Percentiles rank a stretch among this genome's conserved stretches.
Conservation (phyloP, 345 rosid species). For the Kernera saxatilis region DNA sequence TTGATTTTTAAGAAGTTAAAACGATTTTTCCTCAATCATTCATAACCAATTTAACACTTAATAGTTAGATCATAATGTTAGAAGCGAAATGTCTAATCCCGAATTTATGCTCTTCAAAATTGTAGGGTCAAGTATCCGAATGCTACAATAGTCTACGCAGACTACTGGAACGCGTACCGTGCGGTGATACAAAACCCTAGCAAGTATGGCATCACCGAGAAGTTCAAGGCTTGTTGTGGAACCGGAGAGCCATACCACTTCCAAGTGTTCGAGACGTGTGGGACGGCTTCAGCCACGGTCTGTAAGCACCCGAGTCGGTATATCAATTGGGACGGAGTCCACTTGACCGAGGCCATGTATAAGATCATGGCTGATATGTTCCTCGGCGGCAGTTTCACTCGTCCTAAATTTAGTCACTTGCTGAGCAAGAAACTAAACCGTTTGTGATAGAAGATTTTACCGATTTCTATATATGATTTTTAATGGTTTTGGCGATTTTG, state of each 20-base stretch:
- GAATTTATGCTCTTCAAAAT: neutral
- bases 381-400: slow-evolving; percentile 46
- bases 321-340: slow-evolving; percentile 98
- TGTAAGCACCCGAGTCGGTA: slow-evolving; percentile 54
- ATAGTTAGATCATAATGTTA: no score
- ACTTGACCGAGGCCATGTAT: slow-evolving; percentile 86
- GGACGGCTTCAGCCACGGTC: slow-evolving; percentile 36
- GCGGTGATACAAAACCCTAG: slow-evolving; percentile 43
- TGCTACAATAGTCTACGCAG: slow-evolving; percentile 58
- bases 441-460: neutral
- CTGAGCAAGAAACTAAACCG: slow-evolving; percentile 36
- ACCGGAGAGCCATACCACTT: slow-evolving; percentile 67
- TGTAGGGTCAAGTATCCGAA: slow-evolving; percentile 46
- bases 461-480: neutral
- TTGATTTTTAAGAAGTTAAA: neutral
- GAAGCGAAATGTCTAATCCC: neutral
- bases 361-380: slow-evolving; percentile 61
- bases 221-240: slow-evolving; percentile 85
- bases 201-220: slow-evolving; percentile 57
- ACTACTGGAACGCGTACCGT: slow-evolving; percentile 76
- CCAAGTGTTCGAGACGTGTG: slow-evolving; percentile 49
- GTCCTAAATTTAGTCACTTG: slow-evolving; percentile 57
- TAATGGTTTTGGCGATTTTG: neutral
- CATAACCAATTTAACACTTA: no score
- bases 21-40: no score